phyloP scores from a whole-genome alignment of 2,329 filamentous ascomycete species.

The Thyridium curvatum region DNA sequence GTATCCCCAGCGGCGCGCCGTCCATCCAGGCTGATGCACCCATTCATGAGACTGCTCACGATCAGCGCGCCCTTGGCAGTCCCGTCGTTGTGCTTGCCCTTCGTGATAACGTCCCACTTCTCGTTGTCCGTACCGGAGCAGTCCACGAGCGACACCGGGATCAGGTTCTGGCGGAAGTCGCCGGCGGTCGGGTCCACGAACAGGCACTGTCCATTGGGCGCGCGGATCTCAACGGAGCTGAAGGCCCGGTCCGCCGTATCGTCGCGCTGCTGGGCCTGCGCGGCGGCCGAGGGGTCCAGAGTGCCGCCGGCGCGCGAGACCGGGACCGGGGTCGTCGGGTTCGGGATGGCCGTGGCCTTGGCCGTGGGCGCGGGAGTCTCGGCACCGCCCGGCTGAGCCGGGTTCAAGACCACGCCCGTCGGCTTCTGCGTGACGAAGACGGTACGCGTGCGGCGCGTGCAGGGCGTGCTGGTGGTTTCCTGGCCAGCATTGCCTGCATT shows the following conservation, averaged over 20 bases:
- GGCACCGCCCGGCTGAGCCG: neutral
- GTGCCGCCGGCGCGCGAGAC: conserved; percentile 44
- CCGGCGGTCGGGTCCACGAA: conserved; percentile 44
- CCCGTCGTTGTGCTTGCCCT: conserved; percentile 39
- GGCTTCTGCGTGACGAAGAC: neutral
- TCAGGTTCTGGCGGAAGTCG: conserved; percentile 48
- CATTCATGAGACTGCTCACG: conserved; percentile 42
- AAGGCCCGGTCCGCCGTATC: conserved; percentile 38
- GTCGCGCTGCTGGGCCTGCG: conserved; percentile 41
- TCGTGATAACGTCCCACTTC: conserved; percentile 44
- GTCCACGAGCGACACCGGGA: conserved; percentile 37
- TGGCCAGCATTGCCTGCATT: neutral
- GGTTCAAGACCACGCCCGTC: neutral
- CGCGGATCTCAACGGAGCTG: conserved; percentile 35
- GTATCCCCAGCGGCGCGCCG: conserved; percentile 36
- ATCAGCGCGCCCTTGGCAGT: conserved; percentile 30
- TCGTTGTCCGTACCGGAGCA: conserved; percentile 39
- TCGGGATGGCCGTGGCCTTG: conserved; percentile 21
- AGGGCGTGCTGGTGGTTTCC: neutral
- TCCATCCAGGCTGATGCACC: conserved; percentile 44
- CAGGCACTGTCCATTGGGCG: conserved; percentile 43
- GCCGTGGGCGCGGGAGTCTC: conserved; percentile 1
- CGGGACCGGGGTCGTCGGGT: conserved; percentile 35
- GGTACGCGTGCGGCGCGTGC: neutral
- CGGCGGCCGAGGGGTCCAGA: conserved; percentile 41